Base-by-base conservation (phyloP, 2,329 filamentous ascomycete species). In the Blumeria hordei region DNA sequence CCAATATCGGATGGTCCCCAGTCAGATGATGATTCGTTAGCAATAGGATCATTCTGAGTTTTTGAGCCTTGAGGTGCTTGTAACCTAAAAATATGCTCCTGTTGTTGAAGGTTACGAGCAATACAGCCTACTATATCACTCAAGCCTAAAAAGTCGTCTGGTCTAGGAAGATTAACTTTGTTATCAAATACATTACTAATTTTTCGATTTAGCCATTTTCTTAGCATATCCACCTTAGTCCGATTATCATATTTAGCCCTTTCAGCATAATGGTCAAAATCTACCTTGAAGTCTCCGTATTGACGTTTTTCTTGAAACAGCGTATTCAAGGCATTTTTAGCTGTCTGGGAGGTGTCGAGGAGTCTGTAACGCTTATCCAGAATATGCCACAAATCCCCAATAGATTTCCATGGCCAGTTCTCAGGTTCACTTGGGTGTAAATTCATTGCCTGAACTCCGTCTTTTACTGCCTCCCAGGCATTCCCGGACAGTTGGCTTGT, bases 101-200 rank as follows among this genome's bases (percentile, higher is more conserved):
- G 47, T 50, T 50, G 21, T 50, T 50, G 47, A 12, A 50, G 33
- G 16, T 50, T 50, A 50, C 47, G 21, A 35, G 47, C 47, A 14
- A 50, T 50, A 50, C 35, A 33, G 35, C 35, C 35, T n/a, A 50
- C 47, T 21, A 50, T 50, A n/a, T 50, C 47, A 35, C 47, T 50
- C 47, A 21, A 50, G 14, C 47, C 47, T 33, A n/a, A 14, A 9
- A 33, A 50, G 21, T 50, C 21, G 12, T 50, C 47, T 5, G 12
- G 6, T 50, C 14, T 21, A 11, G 47, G 47, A 12, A 50, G 47
- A 35, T 50, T 34, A 6, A 50, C 21, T 50, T 50, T 21, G 6
- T 50, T 50, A 50, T 50, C 47, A 21, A 50, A 2, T 6, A 50
- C 47, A 14, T 32, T 34, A 32, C 14, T 50, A 12, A 50, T 33